phyloP scores from a whole-genome alignment of 2,329 filamentous ascomycete genomes.

The Alternaria alternata region DNA sequence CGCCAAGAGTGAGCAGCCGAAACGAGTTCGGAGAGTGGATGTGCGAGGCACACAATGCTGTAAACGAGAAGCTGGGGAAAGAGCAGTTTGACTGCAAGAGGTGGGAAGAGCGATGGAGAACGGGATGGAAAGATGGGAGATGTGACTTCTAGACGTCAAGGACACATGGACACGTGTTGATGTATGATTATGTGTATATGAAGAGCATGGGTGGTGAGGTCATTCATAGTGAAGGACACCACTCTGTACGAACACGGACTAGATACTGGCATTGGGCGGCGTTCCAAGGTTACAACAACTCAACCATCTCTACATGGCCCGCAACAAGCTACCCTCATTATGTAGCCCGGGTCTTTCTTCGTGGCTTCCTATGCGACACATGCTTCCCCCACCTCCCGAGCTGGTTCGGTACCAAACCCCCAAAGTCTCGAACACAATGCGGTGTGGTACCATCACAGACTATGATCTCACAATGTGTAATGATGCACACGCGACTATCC shows the following conservation, averaged over 20 bases:
- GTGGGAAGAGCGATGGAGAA: conserved; percentile 96
- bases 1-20: conserved; percentile 65
- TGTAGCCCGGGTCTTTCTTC: background rate
- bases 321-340: background rate
- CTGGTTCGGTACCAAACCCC: conserved; percentile 8
- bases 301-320: background rate
- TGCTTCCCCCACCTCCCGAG: conserved; percentile 8
- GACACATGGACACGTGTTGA: background rate
- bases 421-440: background rate
- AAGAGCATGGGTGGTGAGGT: background rate
- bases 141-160: conserved; percentile 60
- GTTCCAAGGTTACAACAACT: conserved; percentile 3
- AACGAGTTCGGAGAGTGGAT: conserved; percentile 83
- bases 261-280: conserved; percentile 22
- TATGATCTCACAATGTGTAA: conserved; percentile 1
- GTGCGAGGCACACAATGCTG: conserved; percentile 86
- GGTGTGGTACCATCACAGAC: background rate
- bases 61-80: conserved; percentile 91
- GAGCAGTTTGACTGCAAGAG: conserved; percentile 83
- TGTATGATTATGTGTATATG: conserved; percentile 19
- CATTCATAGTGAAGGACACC: conserved; percentile 14
- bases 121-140: conserved; percentile 78
- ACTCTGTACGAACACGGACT: conserved; percentile 13
- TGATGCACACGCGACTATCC: background rate
- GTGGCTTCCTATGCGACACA: background rate